Conservation (phyloP, 2,329 filamentous ascomycete genomes). For the Orbilia javanica region DNA sequence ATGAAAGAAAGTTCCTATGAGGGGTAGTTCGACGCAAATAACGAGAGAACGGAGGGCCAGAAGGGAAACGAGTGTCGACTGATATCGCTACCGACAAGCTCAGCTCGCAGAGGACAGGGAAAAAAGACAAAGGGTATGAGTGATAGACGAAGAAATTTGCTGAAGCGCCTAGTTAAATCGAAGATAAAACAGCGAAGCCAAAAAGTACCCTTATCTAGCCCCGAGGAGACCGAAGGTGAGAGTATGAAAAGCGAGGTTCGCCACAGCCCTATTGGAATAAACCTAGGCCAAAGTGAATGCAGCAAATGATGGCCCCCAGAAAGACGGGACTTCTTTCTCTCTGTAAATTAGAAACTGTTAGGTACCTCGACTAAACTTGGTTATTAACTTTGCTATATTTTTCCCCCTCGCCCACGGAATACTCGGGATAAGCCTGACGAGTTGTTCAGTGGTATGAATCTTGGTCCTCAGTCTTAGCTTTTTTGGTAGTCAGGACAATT, state of each 20-base stretch:
- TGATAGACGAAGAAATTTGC: conserved; percentile 19
- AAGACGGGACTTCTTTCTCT: conserved; percentile 22
- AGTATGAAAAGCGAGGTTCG: conserved; percentile 29
- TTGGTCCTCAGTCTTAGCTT: conserved; percentile 33
- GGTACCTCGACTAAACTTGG: conserved; percentile 30
- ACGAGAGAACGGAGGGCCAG: conserved; percentile 39
- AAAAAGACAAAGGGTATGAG: conserved; percentile 9
- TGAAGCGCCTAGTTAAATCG: conserved; percentile 5
- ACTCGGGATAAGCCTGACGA: conserved; percentile 44
- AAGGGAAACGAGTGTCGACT: conserved; percentile 31
- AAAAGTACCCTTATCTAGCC: not conserved
- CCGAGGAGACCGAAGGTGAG: conserved; percentile 21
- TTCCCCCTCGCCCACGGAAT: conserved; percentile 38
- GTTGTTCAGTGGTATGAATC: conserved; percentile 37
- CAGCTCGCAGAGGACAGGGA: conserved; percentile 24
- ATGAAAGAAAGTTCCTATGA: conserved; percentile 39
- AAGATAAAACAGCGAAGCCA: conserved; percentile 15
- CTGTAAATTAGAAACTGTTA: conserved; percentile 27
- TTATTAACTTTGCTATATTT: conserved; percentile 11
- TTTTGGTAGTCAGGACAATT: conserved; percentile 30
- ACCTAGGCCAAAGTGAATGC: conserved; percentile 24
- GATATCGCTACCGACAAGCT: conserved; percentile 47
- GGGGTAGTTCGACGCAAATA: conserved; percentile 50
- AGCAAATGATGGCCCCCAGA: conserved; percentile 37
- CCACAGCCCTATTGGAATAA: conserved; percentile 49